These are phyloP conservation scores for Exophiala mesophila DNA, from an alignment of 2,329 filamentous ascomycete genomes.

Conservation along the genomic window DNA sequence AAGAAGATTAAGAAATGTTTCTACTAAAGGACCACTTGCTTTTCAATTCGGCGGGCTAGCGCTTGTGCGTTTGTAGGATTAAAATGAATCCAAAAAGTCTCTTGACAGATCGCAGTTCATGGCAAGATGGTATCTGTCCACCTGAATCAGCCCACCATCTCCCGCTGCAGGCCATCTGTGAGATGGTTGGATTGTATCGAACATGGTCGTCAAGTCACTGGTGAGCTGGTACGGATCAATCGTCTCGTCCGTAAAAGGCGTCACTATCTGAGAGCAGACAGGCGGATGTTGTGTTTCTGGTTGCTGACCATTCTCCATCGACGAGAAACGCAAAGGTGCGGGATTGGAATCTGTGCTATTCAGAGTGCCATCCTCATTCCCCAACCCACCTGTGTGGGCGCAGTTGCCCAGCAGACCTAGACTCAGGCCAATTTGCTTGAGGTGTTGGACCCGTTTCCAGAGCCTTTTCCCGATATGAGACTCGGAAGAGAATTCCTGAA, in stretches of 20 bases:
- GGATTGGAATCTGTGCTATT: slow-evolving; percentile 1
- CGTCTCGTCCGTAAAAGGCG: not conserved
- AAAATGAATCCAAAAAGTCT: not conserved
- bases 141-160: not conserved
- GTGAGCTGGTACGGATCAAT: slow-evolving; percentile 1
- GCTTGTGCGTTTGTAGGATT: not conserved
- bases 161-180: not conserved
- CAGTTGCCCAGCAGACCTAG: not conserved
- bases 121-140: not conserved
- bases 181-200: not conserved
- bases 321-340: not conserved
- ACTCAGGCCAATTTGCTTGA: not conserved
- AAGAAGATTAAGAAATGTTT: not conserved
- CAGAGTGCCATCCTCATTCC: not conserved
- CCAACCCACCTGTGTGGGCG: not conserved
- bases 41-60: not conserved
- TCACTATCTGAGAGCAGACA: not conserved
- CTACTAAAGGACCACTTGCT: not conserved
- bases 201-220: slow-evolving; percentile 1
- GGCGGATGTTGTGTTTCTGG: not conserved
- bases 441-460: slow-evolving; percentile 2
- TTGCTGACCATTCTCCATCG: not conserved
- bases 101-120: not conserved
- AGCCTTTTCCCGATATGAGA: slow-evolving; percentile 1
- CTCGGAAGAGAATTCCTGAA: slow-evolving; percentile 1